phyloP scores from a whole-genome alignment of 441 rosid species.

The Corymbia calophylla region DNA sequence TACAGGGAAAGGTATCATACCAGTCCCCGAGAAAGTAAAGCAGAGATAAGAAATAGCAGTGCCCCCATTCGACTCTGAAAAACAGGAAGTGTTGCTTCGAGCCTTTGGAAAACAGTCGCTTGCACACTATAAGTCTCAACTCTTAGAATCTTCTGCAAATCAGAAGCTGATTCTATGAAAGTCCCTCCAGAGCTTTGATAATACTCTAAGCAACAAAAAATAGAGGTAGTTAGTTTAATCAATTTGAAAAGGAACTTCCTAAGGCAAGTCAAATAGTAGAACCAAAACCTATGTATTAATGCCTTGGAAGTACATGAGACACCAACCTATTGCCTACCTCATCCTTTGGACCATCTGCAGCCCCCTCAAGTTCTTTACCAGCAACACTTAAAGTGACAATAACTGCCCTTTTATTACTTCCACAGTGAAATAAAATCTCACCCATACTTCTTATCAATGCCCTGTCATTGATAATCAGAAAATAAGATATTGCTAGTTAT shows the following conservation, averaged over 20 bases:
- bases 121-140: slow-evolving; percentile 49
- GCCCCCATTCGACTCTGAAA: slow-evolving; percentile 97
- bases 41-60: slow-evolving; percentile 85
- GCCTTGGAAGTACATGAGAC: not conserved
- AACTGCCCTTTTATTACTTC: slow-evolving; percentile 62
- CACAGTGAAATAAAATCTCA: slow-evolving; percentile 86
- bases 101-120: slow-evolving; percentile 44
- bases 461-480: slow-evolving; percentile 25
- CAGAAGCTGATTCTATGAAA: slow-evolving; percentile 76
- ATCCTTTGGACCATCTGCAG: slow-evolving; percentile 22
- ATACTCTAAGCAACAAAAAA: slow-evolving; percentile 30
- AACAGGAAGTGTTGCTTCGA: slow-evolving; percentile 51
- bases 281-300: not conserved
- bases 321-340: slow-evolving; percentile 33
- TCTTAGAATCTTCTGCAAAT: slow-evolving; percentile 69
- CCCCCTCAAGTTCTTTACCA: slow-evolving; percentile 24
- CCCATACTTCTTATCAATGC: slow-evolving; percentile 88
- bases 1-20: slow-evolving; percentile 23
- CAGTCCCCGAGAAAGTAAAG: slow-evolving; percentile 94
- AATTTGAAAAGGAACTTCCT: not conserved
- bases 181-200: slow-evolving; percentile 51
- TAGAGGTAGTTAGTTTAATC: not conserved
- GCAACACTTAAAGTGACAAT: slow-evolving; percentile 45
- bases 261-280: not conserved
- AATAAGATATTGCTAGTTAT: not conserved